Evolutionary conservation across 106 monocot genomes (phyloP).

Genomic region (Triglochin maritima): DNA sequence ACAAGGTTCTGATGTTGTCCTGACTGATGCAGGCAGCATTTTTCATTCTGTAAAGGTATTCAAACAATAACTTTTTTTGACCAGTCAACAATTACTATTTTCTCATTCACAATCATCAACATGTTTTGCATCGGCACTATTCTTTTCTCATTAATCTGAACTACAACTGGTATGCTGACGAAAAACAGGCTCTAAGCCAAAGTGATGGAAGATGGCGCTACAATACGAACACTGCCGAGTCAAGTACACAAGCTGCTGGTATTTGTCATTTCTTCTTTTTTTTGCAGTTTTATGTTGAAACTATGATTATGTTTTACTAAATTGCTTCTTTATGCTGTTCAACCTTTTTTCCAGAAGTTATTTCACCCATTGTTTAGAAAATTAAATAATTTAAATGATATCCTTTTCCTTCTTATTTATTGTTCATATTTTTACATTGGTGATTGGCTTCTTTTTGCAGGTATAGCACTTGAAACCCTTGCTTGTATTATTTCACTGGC

Average conservation of each 20-base stretch:
- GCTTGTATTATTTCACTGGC: slow-evolving; percentile 70
- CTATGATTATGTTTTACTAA: background rate
- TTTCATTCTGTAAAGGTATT: slow-evolving; percentile 84
- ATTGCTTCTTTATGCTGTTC: background rate
- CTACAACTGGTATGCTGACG: too few species aligned
- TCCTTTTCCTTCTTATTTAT: background rate
- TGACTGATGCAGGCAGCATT: slow-evolving; percentile 46
- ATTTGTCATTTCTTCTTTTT: slow-evolving; percentile 7
- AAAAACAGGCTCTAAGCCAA: slow-evolving; percentile 67
- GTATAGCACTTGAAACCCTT: slow-evolving; percentile 85
- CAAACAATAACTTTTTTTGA: too few species aligned
- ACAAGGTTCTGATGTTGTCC: slow-evolving; percentile 35
- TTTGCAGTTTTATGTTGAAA: background rate
- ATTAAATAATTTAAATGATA: background rate
- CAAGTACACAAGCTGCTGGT: slow-evolving; percentile 91
- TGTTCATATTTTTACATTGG: background rate
- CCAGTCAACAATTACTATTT: too few species aligned
- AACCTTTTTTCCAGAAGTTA: background rate
- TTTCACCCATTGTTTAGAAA: background rate
- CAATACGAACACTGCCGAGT: slow-evolving; percentile 57
- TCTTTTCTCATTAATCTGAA: too few species aligned
- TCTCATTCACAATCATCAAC: too few species aligned
- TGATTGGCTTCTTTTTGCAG: slow-evolving; percentile 26
- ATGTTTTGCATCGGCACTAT: background rate
- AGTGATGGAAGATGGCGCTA: slow-evolving; percentile 97